Base-by-base conservation (phyloP, 345 rosid species). In the Arabis alpina region DNA sequence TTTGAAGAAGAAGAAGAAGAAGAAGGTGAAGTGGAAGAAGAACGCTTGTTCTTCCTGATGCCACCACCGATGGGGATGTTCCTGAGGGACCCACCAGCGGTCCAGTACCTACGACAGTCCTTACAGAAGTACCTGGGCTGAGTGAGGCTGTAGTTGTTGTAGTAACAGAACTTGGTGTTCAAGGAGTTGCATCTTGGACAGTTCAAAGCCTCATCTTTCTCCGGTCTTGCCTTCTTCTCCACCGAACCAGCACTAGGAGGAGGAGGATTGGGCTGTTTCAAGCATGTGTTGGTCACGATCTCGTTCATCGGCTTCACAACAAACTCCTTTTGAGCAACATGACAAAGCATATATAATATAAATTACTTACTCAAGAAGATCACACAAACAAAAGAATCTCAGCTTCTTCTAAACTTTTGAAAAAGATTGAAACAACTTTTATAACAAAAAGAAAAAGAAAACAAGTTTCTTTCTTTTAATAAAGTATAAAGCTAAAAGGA, bases 31-130 rank as follows among this genome's bases (percentile, higher is more conserved):
- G 80, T 53, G 34, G 76, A 76, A 14, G 85, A 53, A 0, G 82
- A 68, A 15, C 96, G 80, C 76, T 87, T 95, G 85, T 92, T 95
- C 92, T 92, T 94, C 42, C 99, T 77, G 51, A 96, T 75, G 61
- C 89, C 96, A 15, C 99, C 99, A 4, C 99, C 99, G 14, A 95
- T 89, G 19, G 99, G 99, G 64, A 95, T 95, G 72, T 88, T 95
- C 44, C 98, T 75, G 0, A 92, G 84, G 23, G 99, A 92, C 2
- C 99, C 99, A 28, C 99, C 99, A 77, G 87, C 91, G 23, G 99
- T 95, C 99, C 99, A 95, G 45, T 95, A 95, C 82, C 99, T 85
- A 76, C 90, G 81, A 52, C 98, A 90, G 66, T 82, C 12, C 76
- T 87, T 93, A 81, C 98, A 93, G 50, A 87, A 84, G 80, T 93